Evolutionary conservation across 768 basidiomycete genomes (phyloP).

Genomic region (Cyathus striatus): DNA sequence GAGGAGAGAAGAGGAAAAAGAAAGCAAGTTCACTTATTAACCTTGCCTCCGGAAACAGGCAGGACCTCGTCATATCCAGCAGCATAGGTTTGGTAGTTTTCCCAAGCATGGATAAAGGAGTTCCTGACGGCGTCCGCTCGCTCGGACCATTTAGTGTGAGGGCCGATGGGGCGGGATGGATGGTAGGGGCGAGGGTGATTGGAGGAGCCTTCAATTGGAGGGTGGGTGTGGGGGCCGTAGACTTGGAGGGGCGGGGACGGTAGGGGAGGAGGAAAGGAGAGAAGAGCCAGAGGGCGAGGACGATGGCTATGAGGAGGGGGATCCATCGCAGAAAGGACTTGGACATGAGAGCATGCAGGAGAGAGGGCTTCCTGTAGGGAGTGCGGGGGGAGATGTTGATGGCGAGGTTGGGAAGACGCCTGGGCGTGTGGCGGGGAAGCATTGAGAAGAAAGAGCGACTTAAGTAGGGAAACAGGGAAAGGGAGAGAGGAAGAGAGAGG

Average conservation of each 20-base stretch:
- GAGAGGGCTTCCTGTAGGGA: slow-evolving; percentile 1
- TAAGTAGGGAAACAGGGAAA: not conserved
- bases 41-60: slow-evolving; percentile 41
- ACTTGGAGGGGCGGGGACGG: not conserved
- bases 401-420: not conserved
- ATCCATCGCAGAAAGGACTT: slow-evolving; percentile 4
- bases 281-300: slow-evolving; percentile 5
- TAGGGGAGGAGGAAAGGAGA: slow-evolving; percentile 1
- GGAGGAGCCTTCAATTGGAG: not conserved
- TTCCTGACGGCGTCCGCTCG: slow-evolving; percentile 50
- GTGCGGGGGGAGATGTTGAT: not conserved
- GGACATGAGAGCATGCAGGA: not conserved
- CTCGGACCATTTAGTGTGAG: slow-evolving; percentile 31
- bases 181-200: not conserved
- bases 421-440: not conserved
- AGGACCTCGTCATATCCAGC: slow-evolving; percentile 52
- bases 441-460: not conserved
- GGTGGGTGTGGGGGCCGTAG: not conserved
- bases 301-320: not conserved
- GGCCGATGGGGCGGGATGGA: slow-evolving; percentile 4
- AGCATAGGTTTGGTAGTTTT: slow-evolving; percentile 47
- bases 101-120: slow-evolving; percentile 60
- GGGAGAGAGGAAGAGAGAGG: no score
- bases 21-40: slow-evolving; percentile 47
- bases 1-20: no score